Percentiles rank a stretch among this genome's conserved stretches.
These are phyloP conservation scores for Solanum arcanum DNA, from an alignment of 257 asterid species.

Conservation along the genomic window DNA sequence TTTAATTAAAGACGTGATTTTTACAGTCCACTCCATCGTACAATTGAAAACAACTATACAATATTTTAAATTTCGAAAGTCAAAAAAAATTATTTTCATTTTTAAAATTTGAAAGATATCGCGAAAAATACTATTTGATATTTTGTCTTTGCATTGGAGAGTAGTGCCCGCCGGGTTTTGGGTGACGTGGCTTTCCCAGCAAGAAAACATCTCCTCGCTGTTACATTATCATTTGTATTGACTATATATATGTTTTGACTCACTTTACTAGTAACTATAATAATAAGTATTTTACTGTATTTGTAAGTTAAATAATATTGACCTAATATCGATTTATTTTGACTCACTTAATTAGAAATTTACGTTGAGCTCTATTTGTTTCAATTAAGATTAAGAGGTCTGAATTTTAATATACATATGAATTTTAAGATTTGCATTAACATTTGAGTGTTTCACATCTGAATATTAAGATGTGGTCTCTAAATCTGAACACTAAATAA, in stretches of 20 bases:
- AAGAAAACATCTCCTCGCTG: neutral
- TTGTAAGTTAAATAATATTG: too few species aligned
- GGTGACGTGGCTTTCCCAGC: slow-evolving; percentile 79
- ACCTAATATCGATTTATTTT: too few species aligned
- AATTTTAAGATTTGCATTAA: too few species aligned
- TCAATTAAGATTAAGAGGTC: too few species aligned
- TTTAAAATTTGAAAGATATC: accelerated
- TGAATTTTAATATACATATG: too few species aligned
- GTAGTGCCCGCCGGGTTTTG: slow-evolving; percentile 48
- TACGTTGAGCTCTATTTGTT: too few species aligned
- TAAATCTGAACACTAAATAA: too few species aligned
- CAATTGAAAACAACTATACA: neutral
- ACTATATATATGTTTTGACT: neutral
- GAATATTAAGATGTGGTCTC: accelerated
- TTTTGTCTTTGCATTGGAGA: slow-evolving; percentile 20
- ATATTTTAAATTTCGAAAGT: neutral
- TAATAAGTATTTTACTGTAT: too few species aligned
- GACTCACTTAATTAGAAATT: too few species aligned
- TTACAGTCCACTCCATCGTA: neutral
- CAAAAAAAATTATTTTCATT: neutral
- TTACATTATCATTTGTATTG: neutral
- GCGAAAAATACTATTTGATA: neutral
- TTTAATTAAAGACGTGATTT: neutral
- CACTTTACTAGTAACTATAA: neutral
- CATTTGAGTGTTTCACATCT: too few species aligned